A percentile compares a stretch with the other conserved stretches of the same genome.
phyloP scores from a whole-genome alignment of 352 stramenopile genomes.

The Phytophthora pini region DNA sequence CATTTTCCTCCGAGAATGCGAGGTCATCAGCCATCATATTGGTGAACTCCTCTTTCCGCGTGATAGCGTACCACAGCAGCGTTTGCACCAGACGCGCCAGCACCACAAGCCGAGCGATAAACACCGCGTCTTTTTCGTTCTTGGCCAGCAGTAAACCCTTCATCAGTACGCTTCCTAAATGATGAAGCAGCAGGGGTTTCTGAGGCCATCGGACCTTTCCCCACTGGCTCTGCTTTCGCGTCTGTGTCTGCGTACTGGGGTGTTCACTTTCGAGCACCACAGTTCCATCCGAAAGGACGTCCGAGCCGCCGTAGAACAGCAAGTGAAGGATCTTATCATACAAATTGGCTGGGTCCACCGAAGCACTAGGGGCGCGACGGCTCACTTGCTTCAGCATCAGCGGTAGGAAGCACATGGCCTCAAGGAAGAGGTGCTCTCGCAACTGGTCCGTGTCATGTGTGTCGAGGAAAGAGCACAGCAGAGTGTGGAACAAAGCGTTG shows the following conservation, averaged over 20 bases:
- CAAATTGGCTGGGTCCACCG: slow-evolving; percentile 26
- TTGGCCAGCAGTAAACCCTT: slow-evolving; percentile 73
- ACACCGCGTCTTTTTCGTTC: slow-evolving; percentile 62
- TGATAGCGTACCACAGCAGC: slow-evolving; percentile 78
- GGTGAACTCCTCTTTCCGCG: slow-evolving; percentile 61
- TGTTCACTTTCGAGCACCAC: slow-evolving; percentile 79
- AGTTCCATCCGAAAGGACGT: slow-evolving; percentile 69
- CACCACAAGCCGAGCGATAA: slow-evolving; percentile 67
- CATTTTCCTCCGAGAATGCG: slow-evolving; percentile 57
- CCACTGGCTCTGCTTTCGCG: slow-evolving; percentile 88
- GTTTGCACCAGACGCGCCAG: slow-evolving; percentile 79
- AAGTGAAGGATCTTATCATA: slow-evolving; percentile 64
- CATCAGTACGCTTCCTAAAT: slow-evolving; percentile 78
- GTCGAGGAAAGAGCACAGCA: slow-evolving; percentile 81
- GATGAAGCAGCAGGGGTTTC: slow-evolving; percentile 76
- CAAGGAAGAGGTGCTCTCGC: slow-evolving; percentile 68
- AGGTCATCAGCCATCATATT: slow-evolving; percentile 69
- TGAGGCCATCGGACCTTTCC: slow-evolving; percentile 79
- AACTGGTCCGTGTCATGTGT: slow-evolving; percentile 63
- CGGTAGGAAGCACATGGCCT: slow-evolving; percentile 78
- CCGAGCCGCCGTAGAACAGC: slow-evolving; percentile 77
- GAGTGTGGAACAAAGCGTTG: slow-evolving; percentile 81
- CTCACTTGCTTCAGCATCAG: slow-evolving; percentile 73
- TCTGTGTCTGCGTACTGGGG: slow-evolving; percentile 85
- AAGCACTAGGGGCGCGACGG: slow-evolving; percentile 37